phyloP scores from a whole-genome alignment of 495 filamentous ascomycete species.

The Talaromyces proteolyticus region DNA sequence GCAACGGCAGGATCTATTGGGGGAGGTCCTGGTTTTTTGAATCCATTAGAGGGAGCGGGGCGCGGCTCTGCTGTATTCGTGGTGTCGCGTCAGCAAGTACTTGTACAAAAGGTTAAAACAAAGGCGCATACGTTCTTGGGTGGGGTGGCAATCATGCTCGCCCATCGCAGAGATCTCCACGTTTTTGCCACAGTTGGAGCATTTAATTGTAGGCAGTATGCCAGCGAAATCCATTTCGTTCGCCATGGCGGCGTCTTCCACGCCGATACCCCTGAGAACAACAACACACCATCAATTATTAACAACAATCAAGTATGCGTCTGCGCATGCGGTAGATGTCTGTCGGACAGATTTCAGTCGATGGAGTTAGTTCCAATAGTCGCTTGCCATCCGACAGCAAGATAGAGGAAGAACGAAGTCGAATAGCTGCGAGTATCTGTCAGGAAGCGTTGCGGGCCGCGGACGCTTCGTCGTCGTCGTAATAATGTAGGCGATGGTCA shows the following conservation, averaged over 20 bases:
- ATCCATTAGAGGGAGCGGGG: slow-evolving; percentile 13
- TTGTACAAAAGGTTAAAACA: neutral
- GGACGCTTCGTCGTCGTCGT: neutral
- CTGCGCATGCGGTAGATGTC: neutral
- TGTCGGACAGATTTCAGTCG: neutral
- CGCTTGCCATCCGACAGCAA: neutral
- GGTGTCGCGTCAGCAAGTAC: neutral
- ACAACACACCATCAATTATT: slow-evolving; percentile 5
- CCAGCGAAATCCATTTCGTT: slow-evolving; percentile 50
- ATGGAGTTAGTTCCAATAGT: neutral
- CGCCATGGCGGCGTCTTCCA: slow-evolving; percentile 22
- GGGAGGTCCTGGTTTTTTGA: slow-evolving; percentile 27
- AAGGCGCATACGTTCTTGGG: slow-evolving; percentile 5
- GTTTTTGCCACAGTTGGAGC: slow-evolving; percentile 77
- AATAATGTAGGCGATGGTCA: neutral
- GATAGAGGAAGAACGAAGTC: neutral
- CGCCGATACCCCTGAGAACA: slow-evolving; percentile 3
- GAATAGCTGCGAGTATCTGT: neutral
- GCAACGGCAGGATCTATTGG: slow-evolving; percentile 51
- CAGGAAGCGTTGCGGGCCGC: neutral
- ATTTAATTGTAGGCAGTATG: slow-evolving; percentile 90
- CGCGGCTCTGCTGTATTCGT: neutral
- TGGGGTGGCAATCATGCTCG: slow-evolving; percentile 68
- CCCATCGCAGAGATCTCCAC: slow-evolving; percentile 91
- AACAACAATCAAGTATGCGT: too few relatives aligned